phyloP scores from a whole-genome alignment of 148 eudicot species.

The Chenopodium formosanum region DNA sequence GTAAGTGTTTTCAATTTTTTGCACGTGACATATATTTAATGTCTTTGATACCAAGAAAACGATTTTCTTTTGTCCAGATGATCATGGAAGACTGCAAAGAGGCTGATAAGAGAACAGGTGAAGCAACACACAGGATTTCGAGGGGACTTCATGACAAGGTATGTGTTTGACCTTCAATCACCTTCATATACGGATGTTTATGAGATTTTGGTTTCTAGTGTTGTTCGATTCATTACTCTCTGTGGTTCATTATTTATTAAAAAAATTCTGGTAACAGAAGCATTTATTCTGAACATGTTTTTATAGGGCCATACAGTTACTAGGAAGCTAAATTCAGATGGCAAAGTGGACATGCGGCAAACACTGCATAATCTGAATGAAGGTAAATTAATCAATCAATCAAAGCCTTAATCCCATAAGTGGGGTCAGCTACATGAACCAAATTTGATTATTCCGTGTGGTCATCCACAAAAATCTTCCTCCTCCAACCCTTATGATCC shows the following conservation, averaged over 20 bases:
- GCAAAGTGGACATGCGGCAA: conserved; percentile 71
- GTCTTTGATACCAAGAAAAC: not conserved
- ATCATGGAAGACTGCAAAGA: conserved; percentile 74
- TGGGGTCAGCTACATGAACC: no score
- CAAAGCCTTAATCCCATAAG: no score
- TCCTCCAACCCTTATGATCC: no score
- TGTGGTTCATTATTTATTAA: not conserved
- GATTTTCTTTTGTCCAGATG: conserved; percentile 35
- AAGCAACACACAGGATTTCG: conserved; percentile 78
- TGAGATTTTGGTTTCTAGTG: not conserved
- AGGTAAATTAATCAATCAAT: no score
- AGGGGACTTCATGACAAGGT: conserved; percentile 87
- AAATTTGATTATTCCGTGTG: no score
- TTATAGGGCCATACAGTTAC: conserved; percentile 72
- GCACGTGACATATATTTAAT: not conserved
- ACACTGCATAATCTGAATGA: conserved; percentile 73
- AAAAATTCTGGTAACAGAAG: not conserved
- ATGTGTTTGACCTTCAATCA: conserved; percentile 6
- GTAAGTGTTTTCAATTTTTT: conserved; percentile 36
- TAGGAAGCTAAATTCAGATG: conserved; percentile 74
- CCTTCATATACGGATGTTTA: not conserved
- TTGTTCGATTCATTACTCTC: not conserved
- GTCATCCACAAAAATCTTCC: no score
- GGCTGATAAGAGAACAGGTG: conserved; percentile 74
- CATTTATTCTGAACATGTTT: not conserved